Conservation (phyloP, 2,329 filamentous ascomycete species). For the Aspergillus sp. region DNA sequence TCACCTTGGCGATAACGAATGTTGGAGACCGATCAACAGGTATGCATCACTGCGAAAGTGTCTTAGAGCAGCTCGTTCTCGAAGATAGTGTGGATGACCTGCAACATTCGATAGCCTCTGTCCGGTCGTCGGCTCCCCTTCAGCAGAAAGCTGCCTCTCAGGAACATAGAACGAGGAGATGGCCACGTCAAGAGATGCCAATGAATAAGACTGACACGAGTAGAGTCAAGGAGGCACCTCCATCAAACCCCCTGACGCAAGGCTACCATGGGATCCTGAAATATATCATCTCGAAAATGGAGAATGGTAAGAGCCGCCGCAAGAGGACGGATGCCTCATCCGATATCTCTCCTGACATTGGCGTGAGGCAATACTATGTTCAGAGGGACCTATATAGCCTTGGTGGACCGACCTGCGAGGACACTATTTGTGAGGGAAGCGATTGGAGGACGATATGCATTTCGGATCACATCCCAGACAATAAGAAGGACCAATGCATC, state of each 20-base stretch:
- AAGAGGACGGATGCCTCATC: not conserved
- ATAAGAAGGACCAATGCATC: not conserved
- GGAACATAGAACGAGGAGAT: not conserved
- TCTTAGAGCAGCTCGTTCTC: not conserved
- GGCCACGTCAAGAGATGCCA: not conserved
- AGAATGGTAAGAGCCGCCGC: not conserved
- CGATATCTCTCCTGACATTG: not conserved
- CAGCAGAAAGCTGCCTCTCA: not conserved
- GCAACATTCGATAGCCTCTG: not conserved
- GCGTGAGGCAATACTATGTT: not conserved
- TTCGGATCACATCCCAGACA: not conserved
- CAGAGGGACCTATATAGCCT: not conserved
- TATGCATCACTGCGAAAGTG: not conserved
- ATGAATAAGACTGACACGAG: not conserved
- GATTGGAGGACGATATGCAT: not conserved
- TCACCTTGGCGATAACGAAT: not conserved
- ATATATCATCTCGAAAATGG: conserved; percentile 2
- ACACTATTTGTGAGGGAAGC: not conserved
- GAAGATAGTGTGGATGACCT: not conserved
- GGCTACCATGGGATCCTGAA: conserved; percentile 6
- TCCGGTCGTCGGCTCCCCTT: not conserved
- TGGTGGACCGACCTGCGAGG: not conserved
- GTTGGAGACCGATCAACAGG: not conserved
- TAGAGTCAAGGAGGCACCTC: not conserved
- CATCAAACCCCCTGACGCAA: not conserved